Conservation (phyloP, 257 asterid species). For the Solanum chaucha region DNA sequence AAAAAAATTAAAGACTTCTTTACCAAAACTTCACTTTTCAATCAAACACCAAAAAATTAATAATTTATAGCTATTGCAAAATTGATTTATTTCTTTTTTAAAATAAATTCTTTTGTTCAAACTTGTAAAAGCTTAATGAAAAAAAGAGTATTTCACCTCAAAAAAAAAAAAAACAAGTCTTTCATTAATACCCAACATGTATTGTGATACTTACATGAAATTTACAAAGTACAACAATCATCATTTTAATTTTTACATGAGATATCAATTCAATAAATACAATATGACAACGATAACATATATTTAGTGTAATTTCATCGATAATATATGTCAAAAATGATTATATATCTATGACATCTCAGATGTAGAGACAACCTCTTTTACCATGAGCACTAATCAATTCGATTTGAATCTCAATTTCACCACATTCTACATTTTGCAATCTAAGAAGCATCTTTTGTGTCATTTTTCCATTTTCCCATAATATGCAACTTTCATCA, state of each 20-base stretch:
- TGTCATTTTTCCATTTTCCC: slow-evolving; percentile 66
- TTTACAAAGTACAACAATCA: background rate
- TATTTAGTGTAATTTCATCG: background rate
- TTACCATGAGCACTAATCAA: background rate
- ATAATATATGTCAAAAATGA: background rate
- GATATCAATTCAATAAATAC: background rate
- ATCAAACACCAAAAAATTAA: background rate
- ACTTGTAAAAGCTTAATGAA: background rate
- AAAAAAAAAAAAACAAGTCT: background rate
- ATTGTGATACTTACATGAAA: background rate
- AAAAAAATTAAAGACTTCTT: no score
- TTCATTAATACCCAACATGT: background rate
- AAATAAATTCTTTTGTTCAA: background rate
- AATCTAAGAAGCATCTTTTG: slow-evolving; percentile 63
- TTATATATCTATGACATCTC: background rate
- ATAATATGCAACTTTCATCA: slow-evolving; percentile 53
- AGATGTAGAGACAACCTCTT: background rate
- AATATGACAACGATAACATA: background rate
- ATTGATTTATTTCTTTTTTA: no score
- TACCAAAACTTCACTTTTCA: background rate
- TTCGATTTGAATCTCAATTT: slow-evolving; percentile 58
- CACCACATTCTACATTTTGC: slow-evolving; percentile 58
- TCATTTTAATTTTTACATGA: no score
- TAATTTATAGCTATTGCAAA: background rate
- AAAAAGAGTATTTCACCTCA: background rate